Evolutionary conservation across 345 rosid genomes (phyloP), one percentile per base, ranked within the genome.

Genomic region (Citrus hindsii): DNA sequence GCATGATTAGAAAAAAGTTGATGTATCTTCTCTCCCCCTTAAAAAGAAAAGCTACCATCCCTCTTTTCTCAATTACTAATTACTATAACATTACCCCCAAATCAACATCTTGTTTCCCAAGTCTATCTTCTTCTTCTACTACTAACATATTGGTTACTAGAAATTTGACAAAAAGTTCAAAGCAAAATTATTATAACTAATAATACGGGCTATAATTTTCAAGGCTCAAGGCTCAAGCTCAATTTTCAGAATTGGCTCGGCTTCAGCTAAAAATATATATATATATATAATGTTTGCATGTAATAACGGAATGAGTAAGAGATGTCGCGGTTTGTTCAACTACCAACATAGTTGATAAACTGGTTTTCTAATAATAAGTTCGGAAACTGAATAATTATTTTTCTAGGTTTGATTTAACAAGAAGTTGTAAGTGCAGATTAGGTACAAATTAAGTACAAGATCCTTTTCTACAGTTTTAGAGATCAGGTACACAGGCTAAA

Each of bases 1-100:
- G 94, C 95, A 94, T 90, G 93, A 91, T 92, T 94, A 84, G 94
- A 86, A 77, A 86, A 91, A 91, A 88, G 91, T 85, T 85, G 69
- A 74, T 75, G 88, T 77, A 81, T 86, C 88, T 86, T 84, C 94
- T 80, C 81, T 75, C 74, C 67, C 77, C 67, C 64, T 76, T 53
- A 80, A 79, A 75, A 24, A 58, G 30, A 76, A 87, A 80, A 79
- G 70, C 80, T 53, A 60, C 84, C 70, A 58, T 76, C 79, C 72
- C 67, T 75, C 73, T 16, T 78, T 37, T 19, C 62, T 18, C 78
- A 48, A 51, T 79, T 76, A 16, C 75, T 74, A 67, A 77, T 7
- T 73, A 74, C 79, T 59, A 66, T 69, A 40, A 51, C 72, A n/a
- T 30, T 13, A 16, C 22, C 63, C 64, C 22, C 32, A 33, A 69